A percentile compares a stretch with the other conserved stretches of the same genome.
phyloP scores from a whole-genome alignment of 164 flowering plant species.

The Malania oleifera region DNA sequence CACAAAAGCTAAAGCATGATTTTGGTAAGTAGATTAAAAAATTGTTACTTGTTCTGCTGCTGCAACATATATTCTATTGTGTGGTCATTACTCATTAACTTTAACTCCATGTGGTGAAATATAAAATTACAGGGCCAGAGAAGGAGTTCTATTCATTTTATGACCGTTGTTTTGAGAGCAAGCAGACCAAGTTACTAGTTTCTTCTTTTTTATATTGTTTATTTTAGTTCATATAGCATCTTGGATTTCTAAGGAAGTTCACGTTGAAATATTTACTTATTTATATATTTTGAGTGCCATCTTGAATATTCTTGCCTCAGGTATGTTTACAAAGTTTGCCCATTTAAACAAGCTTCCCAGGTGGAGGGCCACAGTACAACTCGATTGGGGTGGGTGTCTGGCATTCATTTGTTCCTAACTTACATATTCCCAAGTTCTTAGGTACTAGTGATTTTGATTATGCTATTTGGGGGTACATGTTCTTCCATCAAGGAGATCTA shows the following conservation, averaged over 20 bases:
- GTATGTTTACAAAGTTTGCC: constrained; percentile 93
- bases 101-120: constrained; percentile 8
- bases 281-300: neutral
- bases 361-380: constrained; percentile 78
- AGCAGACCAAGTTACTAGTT: constrained; percentile 69
- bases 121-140: constrained; percentile 54
- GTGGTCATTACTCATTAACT: neutral
- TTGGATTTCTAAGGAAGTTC: neutral
- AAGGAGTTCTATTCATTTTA: constrained; percentile 92
- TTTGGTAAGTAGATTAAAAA: constrained; percentile 52
- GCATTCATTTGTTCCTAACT: neutral
- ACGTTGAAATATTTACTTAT: neutral
- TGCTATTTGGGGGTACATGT: too few species aligned
- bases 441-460: neutral
- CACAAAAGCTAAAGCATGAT: constrained; percentile 69
- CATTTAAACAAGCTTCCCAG: constrained; percentile 91
- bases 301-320: constrained; percentile 30
- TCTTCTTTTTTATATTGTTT: neutral
- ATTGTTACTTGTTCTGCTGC: neutral
- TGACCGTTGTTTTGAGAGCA: constrained; percentile 81
- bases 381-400: constrained; percentile 61
- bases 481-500: neutral
- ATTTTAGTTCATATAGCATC: neutral
- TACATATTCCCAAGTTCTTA: neutral
- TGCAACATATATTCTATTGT: neutral